These are phyloP conservation scores for Aspergillus pseudotamarii DNA, from an alignment of 2,329 filamentous ascomycete species.

Conservation along the genomic window DNA sequence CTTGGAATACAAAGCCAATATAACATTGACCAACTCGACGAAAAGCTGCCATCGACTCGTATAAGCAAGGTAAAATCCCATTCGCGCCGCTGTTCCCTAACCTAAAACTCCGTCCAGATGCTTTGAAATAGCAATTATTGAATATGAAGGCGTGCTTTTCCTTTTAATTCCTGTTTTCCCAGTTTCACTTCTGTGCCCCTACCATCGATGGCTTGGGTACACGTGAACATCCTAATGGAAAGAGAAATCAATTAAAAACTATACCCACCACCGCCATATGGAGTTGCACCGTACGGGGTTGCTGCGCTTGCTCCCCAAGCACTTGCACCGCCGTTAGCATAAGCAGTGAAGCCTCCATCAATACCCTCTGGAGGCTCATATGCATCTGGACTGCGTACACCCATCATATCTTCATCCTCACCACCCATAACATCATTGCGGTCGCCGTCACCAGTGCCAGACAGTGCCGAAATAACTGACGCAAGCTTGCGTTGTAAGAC, in stretches of 20 bases:
- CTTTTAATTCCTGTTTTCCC: neutral
- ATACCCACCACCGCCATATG: conserved; percentile 30
- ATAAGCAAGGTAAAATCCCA: conserved; percentile 1
- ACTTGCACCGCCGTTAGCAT: conserved; percentile 57
- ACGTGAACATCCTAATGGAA: neutral
- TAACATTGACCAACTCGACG: neutral
- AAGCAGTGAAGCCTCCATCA: conserved; percentile 45
- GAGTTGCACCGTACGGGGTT: conserved; percentile 59
- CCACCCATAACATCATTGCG: conserved; percentile 51
- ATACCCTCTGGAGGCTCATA: conserved; percentile 51
- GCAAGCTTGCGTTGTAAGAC: conserved; percentile 90
- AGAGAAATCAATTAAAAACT: conserved; percentile 25
- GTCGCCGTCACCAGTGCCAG: conserved; percentile 57
- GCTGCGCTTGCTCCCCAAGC: conserved; percentile 67
- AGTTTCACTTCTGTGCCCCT: neutral
- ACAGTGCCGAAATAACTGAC: conserved; percentile 68
- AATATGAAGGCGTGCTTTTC: neutral
- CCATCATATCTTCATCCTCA: conserved; percentile 51
- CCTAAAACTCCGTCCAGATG: conserved; percentile 10
- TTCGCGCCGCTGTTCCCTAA: conserved; percentile 9
- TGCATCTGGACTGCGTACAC: conserved; percentile 52
- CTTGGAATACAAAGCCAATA: neutral
- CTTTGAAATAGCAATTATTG: conserved; percentile 5
- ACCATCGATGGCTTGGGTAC: neutral
- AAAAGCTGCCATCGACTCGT: neutral